Conservation (phyloP, 306 rosid genomes). For the Mucuna pruriens region DNA sequence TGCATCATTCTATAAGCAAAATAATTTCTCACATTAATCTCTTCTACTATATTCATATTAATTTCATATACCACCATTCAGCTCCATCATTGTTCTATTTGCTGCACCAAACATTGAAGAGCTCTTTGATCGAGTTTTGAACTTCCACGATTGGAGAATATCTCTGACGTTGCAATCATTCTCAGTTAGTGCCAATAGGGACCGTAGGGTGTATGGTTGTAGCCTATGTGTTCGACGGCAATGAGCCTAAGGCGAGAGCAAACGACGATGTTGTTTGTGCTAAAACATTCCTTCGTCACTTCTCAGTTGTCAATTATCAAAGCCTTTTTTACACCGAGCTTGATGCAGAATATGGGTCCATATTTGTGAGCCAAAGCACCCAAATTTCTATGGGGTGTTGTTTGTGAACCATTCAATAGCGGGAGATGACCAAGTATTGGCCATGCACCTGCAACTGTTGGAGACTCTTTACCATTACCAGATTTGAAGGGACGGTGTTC, state of each 20-base stretch:
- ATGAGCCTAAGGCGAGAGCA: conserved; percentile 5
- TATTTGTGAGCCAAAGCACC: conserved; percentile 33
- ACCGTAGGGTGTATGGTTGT: conserved; percentile 34
- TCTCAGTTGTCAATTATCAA: not conserved
- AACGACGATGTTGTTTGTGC: conserved; percentile 21
- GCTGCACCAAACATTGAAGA: too few relatives aligned
- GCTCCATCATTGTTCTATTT: not conserved
- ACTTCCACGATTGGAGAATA: not conserved
- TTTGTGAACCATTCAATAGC: too few relatives aligned
- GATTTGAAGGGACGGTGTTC: not conserved
- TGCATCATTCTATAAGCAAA: too few relatives aligned
- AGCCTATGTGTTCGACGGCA: not conserved
- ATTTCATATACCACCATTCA: too few relatives aligned
- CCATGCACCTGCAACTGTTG: not conserved
- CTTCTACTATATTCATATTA: too few relatives aligned
- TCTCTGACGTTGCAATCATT: not conserved
- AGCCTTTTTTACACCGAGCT: conserved; percentile 9
- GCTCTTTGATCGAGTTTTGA: too few relatives aligned
- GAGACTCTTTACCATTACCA: not conserved
- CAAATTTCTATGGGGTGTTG: too few relatives aligned
- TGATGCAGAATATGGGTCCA: conserved; percentile 37
- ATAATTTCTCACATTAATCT: too few relatives aligned
- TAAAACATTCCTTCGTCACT: too few relatives aligned
- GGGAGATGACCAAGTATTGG: too few relatives aligned
- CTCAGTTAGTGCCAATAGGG: conserved; percentile 35